Evolutionary conservation across 148 eudicot species (phyloP).

Genomic region (Camellia lanceoleosa): DNA sequence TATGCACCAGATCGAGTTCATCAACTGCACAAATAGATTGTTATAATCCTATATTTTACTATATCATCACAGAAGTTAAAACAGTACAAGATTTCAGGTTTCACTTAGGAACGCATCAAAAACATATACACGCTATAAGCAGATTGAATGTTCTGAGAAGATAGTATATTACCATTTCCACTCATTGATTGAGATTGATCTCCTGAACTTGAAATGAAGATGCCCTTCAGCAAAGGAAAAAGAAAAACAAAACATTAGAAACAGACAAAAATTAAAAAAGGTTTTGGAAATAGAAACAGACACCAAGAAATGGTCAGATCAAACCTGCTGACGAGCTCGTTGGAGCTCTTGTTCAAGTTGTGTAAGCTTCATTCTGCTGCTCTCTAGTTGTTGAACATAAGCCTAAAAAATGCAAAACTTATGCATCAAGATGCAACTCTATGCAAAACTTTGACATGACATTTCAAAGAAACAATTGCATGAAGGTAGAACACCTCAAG

Average conservation of each 20-base stretch:
- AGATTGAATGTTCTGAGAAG: background rate
- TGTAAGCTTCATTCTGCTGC: conserved; percentile 44
- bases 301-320: background rate
- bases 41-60: background rate
- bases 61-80: background rate
- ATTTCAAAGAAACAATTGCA: background rate
- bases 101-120: background rate
- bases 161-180: conserved; percentile 37
- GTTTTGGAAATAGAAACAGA: background rate
- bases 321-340: conserved; percentile 47
- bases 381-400: conserved; percentile 47
- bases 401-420: conserved; percentile 26
- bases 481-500: background rate
- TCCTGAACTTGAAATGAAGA: conserved; percentile 45
- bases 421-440: no score
- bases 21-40: background rate
- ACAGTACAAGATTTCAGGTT: background rate
- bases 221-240: conserved; percentile 33
- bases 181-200: conserved; percentile 42
- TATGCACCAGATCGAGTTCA: background rate
- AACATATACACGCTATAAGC: background rate
- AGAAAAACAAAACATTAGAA: background rate
- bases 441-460: background rate
- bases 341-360: conserved; percentile 49
- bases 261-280: background rate